Conservation (phyloP, 1,284 basidiomycete species). For the Takashimella tepidaria region DNA sequence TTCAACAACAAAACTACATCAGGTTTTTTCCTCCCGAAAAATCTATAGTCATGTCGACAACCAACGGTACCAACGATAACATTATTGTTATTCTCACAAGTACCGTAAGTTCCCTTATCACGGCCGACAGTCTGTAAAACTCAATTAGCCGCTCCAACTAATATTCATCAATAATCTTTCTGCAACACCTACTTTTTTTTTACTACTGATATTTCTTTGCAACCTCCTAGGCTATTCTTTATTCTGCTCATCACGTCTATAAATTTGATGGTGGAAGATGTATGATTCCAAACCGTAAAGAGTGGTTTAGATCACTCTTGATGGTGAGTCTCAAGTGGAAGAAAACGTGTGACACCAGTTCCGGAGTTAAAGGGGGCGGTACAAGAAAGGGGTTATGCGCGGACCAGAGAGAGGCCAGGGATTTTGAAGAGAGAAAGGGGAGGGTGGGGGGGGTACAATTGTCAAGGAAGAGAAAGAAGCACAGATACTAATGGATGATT, state of each 20-base stretch:
- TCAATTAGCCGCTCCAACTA: neutral
- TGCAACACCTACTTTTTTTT: neutral
- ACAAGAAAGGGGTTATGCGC: too few species aligned
- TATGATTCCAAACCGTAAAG: conserved; percentile 26
- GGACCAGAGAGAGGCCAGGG: too few species aligned
- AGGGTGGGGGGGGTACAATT: too few species aligned
- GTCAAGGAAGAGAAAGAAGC: neutral
- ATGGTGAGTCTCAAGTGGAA: conserved; percentile 18
- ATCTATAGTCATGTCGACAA: neutral
- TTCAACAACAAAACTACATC: too few species aligned
- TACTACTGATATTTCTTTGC: too few species aligned
- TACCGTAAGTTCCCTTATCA: conserved; percentile 15
- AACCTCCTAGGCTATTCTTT: conserved; percentile 20
- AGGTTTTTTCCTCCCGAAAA: too few species aligned
- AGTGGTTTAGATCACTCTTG: conserved; percentile 30
- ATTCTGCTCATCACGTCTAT: conserved; percentile 22
- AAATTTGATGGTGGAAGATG: conserved; percentile 29
- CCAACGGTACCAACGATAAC: conserved; percentile 4
- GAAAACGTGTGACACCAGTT: too few species aligned
- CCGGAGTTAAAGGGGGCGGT: too few species aligned
- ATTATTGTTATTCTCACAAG: conserved; percentile 12
- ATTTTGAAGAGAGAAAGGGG: too few species aligned
- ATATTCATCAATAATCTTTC: neutral
- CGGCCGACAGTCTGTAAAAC: neutral
- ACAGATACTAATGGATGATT: neutral